phyloP scores from a whole-genome alignment of 202 grass and related monocot genomes.

The Schoenoplectus triqueter region DNA sequence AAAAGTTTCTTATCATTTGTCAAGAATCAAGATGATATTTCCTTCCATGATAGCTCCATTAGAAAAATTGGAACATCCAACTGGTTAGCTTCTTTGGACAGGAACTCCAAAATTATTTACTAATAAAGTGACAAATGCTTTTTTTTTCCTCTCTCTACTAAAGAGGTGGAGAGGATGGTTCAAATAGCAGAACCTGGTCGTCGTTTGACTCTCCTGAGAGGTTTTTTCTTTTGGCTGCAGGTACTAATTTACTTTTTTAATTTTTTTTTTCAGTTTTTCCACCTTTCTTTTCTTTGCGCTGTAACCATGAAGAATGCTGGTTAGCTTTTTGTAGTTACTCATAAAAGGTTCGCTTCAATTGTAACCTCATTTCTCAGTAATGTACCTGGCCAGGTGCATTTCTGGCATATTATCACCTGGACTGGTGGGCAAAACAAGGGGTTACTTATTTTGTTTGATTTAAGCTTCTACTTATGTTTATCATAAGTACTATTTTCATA shows the following conservation, averaged over 20 bases:
- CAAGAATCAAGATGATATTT: not conserved
- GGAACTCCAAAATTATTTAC: conserved; percentile 26
- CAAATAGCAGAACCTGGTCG: conserved; percentile 20
- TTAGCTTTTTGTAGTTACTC: not conserved
- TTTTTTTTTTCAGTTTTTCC: conserved; percentile 34
- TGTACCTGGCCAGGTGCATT: not conserved
- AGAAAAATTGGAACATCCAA: not conserved
- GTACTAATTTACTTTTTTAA: conserved; percentile 40
- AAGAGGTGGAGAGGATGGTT: conserved; percentile 63
- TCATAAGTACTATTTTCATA: not conserved
- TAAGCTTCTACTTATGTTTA: not conserved
- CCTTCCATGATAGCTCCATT: not conserved
- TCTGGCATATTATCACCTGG: not conserved
- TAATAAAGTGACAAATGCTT: conserved; percentile 16
- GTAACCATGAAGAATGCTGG: not conserved
- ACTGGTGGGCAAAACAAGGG: not conserved
- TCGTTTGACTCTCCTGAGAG: conserved; percentile 69
- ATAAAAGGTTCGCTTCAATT: not conserved
- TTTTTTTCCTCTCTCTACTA: conserved; percentile 42
- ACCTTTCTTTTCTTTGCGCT: not conserved
- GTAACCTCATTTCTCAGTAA: not conserved
- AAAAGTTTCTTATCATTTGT: not conserved
- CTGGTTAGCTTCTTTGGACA: not conserved
- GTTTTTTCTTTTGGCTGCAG: conserved; percentile 81
- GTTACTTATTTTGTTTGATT: not conserved